A percentile compares a stretch with the other conserved stretches of the same genome.
Conservation (phyloP, 176 grass and related monocot genomes). For the maize (Zea mays) region DNA sequence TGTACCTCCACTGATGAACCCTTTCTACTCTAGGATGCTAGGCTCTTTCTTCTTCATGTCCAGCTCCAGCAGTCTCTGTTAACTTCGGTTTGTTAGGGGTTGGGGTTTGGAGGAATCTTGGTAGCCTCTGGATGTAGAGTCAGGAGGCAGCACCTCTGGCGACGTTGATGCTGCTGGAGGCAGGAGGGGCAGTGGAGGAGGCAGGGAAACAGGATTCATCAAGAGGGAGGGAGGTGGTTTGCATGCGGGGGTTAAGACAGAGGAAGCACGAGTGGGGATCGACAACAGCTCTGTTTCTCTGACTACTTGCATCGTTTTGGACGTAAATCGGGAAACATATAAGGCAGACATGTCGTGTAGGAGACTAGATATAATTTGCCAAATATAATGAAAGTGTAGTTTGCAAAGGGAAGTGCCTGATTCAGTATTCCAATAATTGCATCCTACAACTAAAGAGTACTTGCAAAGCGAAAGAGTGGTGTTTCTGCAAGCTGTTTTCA, state of each 20-base stretch:
- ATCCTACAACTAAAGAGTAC: not conserved
- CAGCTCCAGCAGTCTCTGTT: no score
- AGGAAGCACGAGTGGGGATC: not conserved
- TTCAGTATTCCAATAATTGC: conserved; percentile 8
- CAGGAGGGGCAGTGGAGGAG: not conserved
- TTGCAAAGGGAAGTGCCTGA: not conserved
- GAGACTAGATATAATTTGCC: conserved; percentile 14
- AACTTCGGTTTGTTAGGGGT: no score
- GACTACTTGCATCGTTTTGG: not conserved
- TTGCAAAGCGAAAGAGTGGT: not conserved
- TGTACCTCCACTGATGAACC: no score
- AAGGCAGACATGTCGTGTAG: not conserved
- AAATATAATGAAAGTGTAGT: conserved; percentile 8
- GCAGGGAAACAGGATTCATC: not conserved
- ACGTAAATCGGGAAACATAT: not conserved
- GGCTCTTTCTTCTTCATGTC: no score
- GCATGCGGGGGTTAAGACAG: not conserved
- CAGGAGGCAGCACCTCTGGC: not conserved
- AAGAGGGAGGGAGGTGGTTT: not conserved
- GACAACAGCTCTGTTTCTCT: not conserved
- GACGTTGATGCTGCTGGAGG: not conserved
- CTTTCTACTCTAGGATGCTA: no score
- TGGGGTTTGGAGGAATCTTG: not conserved
- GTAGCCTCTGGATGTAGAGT: not conserved
- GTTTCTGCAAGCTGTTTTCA: not conserved